Percentiles rank a stretch among this genome's conserved stretches.
Evolutionary conservation across 305 asterid species (phyloP).

Genomic region (Fraxinus greggii): DNA sequence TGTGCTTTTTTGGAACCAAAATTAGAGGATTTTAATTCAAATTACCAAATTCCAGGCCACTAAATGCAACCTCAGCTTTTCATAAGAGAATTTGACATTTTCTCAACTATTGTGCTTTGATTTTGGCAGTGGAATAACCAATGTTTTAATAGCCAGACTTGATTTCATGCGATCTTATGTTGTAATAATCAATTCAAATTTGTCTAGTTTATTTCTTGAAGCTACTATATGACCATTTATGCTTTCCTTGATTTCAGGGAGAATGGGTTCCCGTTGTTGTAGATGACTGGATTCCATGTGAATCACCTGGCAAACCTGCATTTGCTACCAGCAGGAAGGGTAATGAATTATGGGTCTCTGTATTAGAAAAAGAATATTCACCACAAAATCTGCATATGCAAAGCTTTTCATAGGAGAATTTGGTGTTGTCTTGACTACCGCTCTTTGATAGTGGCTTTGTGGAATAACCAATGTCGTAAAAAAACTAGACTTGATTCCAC

Average conservation of each 20-base stretch:
- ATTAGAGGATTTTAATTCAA: no score
- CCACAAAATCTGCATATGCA: no score
- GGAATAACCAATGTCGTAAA: not conserved
- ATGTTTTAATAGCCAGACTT: not conserved
- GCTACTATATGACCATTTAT: not conserved
- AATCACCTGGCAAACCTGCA: slow-evolving; percentile 95
- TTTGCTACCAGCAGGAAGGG: slow-evolving; percentile 95
- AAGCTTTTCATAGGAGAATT: slow-evolving; percentile 2
- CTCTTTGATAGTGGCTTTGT: not conserved
- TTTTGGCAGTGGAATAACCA: not conserved
- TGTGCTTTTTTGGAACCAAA: no score
- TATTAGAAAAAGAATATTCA: slow-evolving; percentile 56
- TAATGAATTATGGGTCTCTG: slow-evolving; percentile 89
- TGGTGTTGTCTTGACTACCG: not conserved
- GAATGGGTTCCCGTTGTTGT: slow-evolving; percentile 99
- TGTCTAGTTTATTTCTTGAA: slow-evolving; percentile 7
- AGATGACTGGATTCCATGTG: slow-evolving; percentile 99
- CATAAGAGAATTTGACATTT: slow-evolving; percentile 9
- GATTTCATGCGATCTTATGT: not conserved
- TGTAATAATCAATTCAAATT: not conserved
- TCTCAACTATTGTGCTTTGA: not conserved
- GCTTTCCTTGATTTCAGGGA: slow-evolving; percentile 50
- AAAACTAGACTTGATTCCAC: not conserved
- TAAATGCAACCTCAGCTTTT: not conserved
- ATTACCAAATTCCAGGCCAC: not conserved